Conservation (phyloP, 2,329 filamentous ascomycete species). For the Fulvia fulva region DNA sequence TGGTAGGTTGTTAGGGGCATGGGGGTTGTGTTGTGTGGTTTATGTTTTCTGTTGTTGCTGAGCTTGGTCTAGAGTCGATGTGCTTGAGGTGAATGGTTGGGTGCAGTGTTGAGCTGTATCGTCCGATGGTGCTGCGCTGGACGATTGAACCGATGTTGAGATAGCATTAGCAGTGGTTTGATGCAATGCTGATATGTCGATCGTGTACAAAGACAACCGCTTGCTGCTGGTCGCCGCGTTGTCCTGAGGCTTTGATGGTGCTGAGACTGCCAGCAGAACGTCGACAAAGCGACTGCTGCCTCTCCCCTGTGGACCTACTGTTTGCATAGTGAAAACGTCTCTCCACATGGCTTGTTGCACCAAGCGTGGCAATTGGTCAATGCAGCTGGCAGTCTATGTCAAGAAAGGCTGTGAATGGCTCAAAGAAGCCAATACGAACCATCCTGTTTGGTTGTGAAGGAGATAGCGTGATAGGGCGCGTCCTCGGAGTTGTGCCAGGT, state of each 20-base stretch:
- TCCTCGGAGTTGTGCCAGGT: not conserved
- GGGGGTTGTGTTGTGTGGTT: not conserved
- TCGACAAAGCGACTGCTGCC: not conserved
- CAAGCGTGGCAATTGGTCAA: not conserved
- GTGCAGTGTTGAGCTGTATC: not conserved
- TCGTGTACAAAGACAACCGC: not conserved
- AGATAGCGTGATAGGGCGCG: not conserved
- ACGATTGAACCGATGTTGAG: not conserved
- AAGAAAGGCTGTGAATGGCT: not conserved
- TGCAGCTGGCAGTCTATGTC: not conserved
- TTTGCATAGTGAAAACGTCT: not conserved
- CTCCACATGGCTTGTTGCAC: not conserved
- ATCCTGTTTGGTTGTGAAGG: not conserved
- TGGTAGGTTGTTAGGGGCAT: conserved; percentile 25
- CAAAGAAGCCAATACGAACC: not conserved
- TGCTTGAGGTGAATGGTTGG: not conserved
- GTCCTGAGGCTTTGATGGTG: not conserved
- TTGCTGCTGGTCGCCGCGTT: not conserved
- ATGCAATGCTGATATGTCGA: not conserved
- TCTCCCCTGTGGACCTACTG: not conserved
- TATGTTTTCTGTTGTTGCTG: not conserved
- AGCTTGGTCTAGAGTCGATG: not conserved
- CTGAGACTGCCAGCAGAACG: not conserved
- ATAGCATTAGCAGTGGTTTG: not conserved
- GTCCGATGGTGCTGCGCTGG: not conserved